Percentiles rank a stretch among this genome's conserved stretches.
Conservation (phyloP, 208 protist species). For the Phytomonas sp. region DNA sequence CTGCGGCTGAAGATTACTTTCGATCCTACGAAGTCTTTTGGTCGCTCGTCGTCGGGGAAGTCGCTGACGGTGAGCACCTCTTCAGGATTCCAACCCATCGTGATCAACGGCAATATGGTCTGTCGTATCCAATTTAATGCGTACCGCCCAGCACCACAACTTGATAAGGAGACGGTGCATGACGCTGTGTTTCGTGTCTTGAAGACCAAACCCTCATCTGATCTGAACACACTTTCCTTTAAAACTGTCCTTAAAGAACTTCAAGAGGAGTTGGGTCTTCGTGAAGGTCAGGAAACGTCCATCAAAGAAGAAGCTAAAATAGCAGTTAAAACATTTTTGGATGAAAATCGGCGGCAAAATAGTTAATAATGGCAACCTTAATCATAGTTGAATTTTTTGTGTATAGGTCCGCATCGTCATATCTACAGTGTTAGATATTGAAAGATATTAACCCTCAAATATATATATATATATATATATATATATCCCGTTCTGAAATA, state of each 20-base stretch:
- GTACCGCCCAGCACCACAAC: constrained; percentile 26
- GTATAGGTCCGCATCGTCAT: neutral
- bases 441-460: neutral
- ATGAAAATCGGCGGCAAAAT: neutral
- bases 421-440: neutral
- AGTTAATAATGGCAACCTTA: neutral
- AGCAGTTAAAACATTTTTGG: constrained; percentile 6
- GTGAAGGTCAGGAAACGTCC: constrained; percentile 20
- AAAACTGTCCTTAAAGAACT: constrained; percentile 40
- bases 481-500: neutral
- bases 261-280: constrained; percentile 18
- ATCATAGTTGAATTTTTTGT: neutral
- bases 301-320: constrained; percentile 24
- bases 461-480: neutral
- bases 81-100: constrained; percentile 36
- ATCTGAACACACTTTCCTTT: constrained; percentile 30
- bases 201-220: neutral
- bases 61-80: constrained; percentile 45
- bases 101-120: constrained; percentile 18
- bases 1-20: constrained; percentile 31
- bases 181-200: constrained; percentile 34
- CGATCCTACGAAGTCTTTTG: constrained; percentile 42
- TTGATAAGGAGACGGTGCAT: constrained; percentile 22
- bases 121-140: constrained; percentile 47
- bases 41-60: constrained; percentile 43